These are phyloP conservation scores for Xylaria telfairii DNA, from an alignment of 495 filamentous ascomycete genomes.

Conservation along the genomic window DNA sequence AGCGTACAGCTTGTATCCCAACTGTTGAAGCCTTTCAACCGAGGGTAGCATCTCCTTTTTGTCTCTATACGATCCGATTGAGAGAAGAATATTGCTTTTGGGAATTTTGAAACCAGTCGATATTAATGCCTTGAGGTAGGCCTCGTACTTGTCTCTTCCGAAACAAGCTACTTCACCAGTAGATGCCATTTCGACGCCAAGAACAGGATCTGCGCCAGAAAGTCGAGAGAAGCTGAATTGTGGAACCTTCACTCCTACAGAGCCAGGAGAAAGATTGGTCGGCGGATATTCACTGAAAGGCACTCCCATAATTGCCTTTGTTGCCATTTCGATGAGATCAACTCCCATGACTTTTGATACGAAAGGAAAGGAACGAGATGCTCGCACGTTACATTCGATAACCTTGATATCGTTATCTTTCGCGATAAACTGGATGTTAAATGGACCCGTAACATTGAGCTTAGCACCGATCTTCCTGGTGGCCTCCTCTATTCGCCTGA, in stretches of 20 bases:
- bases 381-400: constrained; percentile 97
- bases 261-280: constrained; percentile 73
- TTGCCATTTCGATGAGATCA: constrained; percentile 98
- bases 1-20: constrained; percentile 94
- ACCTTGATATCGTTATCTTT: constrained; percentile 99
- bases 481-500: constrained; percentile 89
- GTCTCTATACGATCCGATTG: constrained; percentile 96
- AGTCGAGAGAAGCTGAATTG: constrained; percentile 98
- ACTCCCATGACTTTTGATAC: constrained; percentile 99
- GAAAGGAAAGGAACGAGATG: constrained; percentile 96
- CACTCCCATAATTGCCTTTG: constrained; percentile 91
- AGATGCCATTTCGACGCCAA: constrained; percentile 99
- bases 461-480: constrained; percentile 94
- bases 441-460: constrained; percentile 94
- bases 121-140: constrained; percentile 92
- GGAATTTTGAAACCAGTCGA: constrained; percentile 97
- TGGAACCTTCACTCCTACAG: constrained; percentile 96
- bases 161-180: constrained; percentile 98
- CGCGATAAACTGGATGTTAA: constrained; percentile 99
- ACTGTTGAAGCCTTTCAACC: constrained; percentile 80
- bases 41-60: constrained; percentile 97
- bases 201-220: constrained; percentile 92
- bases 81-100: constrained; percentile 91
- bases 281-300: constrained; percentile 83
- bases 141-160: constrained; percentile 93